Evolutionary conservation across 2,329 filamentous ascomycete genomes (phyloP), one percentile per base, ranked within the genome.

Genomic region (Tolypocladium capitatum): DNA sequence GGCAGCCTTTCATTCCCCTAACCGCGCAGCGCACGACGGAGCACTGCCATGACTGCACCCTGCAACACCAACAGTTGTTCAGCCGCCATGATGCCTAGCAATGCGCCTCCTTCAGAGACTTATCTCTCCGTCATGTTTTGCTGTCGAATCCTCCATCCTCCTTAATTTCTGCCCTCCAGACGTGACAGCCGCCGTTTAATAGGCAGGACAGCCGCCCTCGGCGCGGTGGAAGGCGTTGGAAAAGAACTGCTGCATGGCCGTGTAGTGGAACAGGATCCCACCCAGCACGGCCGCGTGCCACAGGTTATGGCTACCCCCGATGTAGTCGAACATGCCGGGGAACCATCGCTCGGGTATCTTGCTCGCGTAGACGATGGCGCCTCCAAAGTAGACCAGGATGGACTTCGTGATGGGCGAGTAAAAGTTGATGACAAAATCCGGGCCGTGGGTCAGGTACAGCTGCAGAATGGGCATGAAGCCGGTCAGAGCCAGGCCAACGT

Each of bases 211-310:
- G n/a, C 74, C 75, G 43, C 67, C 73, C 60, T 80, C 63, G 2
- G 84, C 84, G 50, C 84, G 76, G 54, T 73, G 67, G 65, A 91
- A 91, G 11, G 86, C 86, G 36, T 75, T 76, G 5, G 84, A 75
- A 60, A 98, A 98, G 66, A 98, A 92, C 48, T 89, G 79, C 65
- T 96, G 86, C 91, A 98, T 96, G 18, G 92, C 92, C 21, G 78
- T 76, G 68, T 97, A 98, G 66, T 98, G 92, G 64, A 95, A 97
- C n/a, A 97, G 67, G 49, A 98, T 98, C 11, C 92, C 92, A 16
- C 90, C 88, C 28, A 98, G 71, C 11, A 98, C 92, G 8, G 92
- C 92, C 32, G 94, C 68, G 66, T 98, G 92, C 92, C 92, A 98
- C 49, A 98, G 81, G 65, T 98, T 98, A 68, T 98, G 92, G 64